Evolutionary conservation across 2,329 filamentous ascomycete species (phyloP), one percentile per base, ranked within the genome.

Genomic region (Teratosphaeria destructans): DNA sequence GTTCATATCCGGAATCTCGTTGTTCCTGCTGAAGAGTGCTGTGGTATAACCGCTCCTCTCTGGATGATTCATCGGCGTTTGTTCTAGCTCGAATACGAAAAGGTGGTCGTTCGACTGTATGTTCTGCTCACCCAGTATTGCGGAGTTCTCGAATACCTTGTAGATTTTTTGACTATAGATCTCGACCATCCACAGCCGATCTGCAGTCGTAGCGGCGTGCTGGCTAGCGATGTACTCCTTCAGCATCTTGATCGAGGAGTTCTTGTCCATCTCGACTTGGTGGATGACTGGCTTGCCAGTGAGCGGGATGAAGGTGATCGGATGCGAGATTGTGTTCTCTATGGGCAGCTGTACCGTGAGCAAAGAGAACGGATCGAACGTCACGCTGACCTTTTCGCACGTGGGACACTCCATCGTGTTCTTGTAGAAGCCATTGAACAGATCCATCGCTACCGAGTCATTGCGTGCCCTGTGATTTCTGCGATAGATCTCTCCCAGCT

Each of bases 381-480:
- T 97, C 68, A 99, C 96, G 82, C 92, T 96, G 74, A 97, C 88
- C 76, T 97, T 99, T 66, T 87, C 82, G 73, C 94, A 99, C 7
- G 82, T 83, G 0, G 94, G 94, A 70, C 94, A 99, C 63, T 94
- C 87, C 63, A 99, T 82, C 0, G 93, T 97, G 53, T 95, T 97
- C 77, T 97, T 96, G 82, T 97, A 99, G 82, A 97, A 90, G 63
- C 94, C 94, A 26, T 90, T 95, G 73, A 99, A 99, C 11, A 99
- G 81, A 71, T 99, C 94, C 60, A 90, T 93, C 65, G 96, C 89
- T 49, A 97, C 88, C 0, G 94, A 97, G 70, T 97, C 91, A 66
- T 99, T 96, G 57, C 94, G 86, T 63, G 87, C 86, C 70, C 90
- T 89, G 65, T 95, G 95, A 61, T 96, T 96, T 62, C 90, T 85